phyloP scores from a whole-genome alignment of 2,329 filamentous ascomycete genomes.

The Phaeosphaeriaceae sp. region DNA sequence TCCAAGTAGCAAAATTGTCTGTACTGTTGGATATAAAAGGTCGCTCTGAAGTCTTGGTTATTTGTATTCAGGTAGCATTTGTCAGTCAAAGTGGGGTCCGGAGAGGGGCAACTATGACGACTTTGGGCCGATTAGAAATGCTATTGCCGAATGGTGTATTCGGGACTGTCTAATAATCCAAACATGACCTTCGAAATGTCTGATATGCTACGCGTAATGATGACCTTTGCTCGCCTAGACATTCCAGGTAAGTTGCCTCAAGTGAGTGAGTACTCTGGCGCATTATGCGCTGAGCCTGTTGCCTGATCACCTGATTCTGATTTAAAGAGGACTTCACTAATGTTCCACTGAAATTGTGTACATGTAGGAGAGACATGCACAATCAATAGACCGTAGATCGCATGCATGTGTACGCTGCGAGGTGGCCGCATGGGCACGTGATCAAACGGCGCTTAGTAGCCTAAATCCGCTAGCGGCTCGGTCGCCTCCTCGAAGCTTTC shows the following conservation, averaged over 20 bases:
- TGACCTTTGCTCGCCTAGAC: background rate
- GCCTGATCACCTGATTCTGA: background rate
- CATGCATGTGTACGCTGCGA: background rate
- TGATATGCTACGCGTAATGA: too few relatives aligned
- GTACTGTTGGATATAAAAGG: background rate
- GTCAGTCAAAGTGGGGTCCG: slow-evolving; percentile 22
- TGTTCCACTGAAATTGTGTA: too few relatives aligned
- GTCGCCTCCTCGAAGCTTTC: slow-evolving; percentile 8
- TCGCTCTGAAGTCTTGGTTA: background rate
- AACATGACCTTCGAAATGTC: too few relatives aligned
- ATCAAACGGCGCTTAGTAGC: background rate
- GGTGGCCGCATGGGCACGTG: background rate
- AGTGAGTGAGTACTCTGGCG: background rate
- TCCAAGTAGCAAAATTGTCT: background rate
- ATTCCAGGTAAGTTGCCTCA: background rate
- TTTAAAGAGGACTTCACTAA: background rate
- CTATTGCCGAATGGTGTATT: background rate
- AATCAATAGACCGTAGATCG: background rate
- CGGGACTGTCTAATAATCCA: background rate
- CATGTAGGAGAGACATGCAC: background rate
- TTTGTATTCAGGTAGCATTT: slow-evolving; percentile 1
- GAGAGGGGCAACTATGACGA: slow-evolving; percentile 39
- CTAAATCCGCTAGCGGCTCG: slow-evolving; percentile 1
- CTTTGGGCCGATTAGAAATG: slow-evolving; percentile 35
- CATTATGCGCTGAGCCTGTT: background rate